Percentiles rank a stretch among this genome's conserved stretches.
These are phyloP conservation scores for Fusarium gaditjirri DNA, from an alignment of 2,329 filamentous ascomycete species.

Conservation along the genomic window DNA sequence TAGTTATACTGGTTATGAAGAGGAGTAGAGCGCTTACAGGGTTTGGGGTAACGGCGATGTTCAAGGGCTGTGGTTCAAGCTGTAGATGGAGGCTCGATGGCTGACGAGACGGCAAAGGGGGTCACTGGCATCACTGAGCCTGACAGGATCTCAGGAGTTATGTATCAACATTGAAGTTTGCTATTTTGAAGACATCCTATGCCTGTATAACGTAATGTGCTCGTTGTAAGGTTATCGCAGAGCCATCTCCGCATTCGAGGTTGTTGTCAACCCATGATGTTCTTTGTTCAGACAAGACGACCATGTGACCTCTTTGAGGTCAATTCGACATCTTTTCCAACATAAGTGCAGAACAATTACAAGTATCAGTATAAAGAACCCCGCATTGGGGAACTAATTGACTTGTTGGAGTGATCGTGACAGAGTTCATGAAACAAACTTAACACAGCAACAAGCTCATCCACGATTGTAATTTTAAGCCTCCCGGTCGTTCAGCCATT, in stretches of 20 bases:
- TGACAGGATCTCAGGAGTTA: rapidly evolving
- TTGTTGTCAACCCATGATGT: not conserved
- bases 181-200: rapidly evolving
- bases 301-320: not conserved
- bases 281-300: not conserved
- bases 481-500: rapidly evolving
- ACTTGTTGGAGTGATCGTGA: not conserved
- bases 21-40: not conserved
- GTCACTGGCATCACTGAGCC: not conserved
- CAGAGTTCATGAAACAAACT: not conserved
- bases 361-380: not conserved
- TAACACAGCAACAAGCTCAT: not conserved
- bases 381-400: not conserved
- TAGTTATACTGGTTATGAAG: rapidly evolving
- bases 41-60: rapidly evolving
- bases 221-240: not conserved
- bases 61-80: not conserved
- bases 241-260: not conserved
- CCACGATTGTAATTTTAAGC: not conserved
- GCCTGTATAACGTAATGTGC: not conserved
- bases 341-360: rapidly evolving
- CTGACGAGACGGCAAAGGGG: not conserved
- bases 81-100: not conserved
- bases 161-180: rapidly evolving
- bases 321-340: not conserved